phyloP scores from a whole-genome alignment of 208 protist species.

The Leishmania tarentolae region DNA sequence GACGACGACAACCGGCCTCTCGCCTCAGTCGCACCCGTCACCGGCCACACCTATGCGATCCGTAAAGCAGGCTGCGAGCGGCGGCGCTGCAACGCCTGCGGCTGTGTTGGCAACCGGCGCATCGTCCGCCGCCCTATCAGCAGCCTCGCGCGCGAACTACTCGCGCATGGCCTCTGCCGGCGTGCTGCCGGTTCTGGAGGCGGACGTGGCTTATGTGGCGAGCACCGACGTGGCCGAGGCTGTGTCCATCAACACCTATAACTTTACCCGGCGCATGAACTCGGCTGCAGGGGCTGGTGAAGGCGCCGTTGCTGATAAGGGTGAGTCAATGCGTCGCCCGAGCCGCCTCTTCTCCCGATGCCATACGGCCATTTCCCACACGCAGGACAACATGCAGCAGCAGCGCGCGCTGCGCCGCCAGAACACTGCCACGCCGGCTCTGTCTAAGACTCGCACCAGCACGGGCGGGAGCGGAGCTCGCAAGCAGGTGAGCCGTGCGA shows the following conservation, averaged over 20 bases:
- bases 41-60: constrained; percentile 17
- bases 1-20: neutral
- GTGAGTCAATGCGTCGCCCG: neutral
- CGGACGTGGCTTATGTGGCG: constrained; percentile 56
- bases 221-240: constrained; percentile 49
- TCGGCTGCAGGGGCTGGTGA: constrained; percentile 6
- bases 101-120: constrained; percentile 1
- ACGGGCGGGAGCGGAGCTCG: neutral
- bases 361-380: constrained; percentile 30
- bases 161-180: constrained; percentile 39
- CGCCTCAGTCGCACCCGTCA: neutral
- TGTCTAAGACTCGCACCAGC: constrained; percentile 6
- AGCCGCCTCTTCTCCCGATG: constrained; percentile 33
- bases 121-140: neutral
- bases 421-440: constrained; percentile 5
- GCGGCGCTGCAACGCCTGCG: neutral
- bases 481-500: neutral
- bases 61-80: constrained; percentile 12
- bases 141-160: constrained; percentile 19
- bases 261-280: constrained; percentile 54
- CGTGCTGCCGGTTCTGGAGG: constrained; percentile 58
- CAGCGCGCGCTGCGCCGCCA: constrained; percentile 13
- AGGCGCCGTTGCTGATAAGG: constrained; percentile 4
- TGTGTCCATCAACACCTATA: constrained; percentile 53
- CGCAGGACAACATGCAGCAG: neutral